Base-by-base conservation (phyloP, 208 protist genomes). In the Leishmania gerbilli region DNA sequence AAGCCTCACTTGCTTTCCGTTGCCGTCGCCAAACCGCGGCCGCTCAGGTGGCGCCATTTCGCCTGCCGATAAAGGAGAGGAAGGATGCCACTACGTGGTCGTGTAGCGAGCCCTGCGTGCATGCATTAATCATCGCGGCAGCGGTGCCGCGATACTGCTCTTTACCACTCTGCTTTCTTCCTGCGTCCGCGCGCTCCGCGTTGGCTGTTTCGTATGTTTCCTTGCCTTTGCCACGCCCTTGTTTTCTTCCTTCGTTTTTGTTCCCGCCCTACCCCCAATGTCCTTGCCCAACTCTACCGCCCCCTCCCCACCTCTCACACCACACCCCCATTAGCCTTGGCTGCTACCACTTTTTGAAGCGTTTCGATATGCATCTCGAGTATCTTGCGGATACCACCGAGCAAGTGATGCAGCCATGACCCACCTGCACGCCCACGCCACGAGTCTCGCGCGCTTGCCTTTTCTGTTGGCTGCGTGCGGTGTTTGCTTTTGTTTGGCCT, bases 1-100 rank as follows among this genome's bases (percentile, higher is more conserved):
- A 17, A 76, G 37, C 45, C 45, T 84, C 0, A 78, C 51, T 8
- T 72, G 81, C 49, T 81, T 84, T 40, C 60, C 76, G 0, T 55
- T 80, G 34, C 47, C 65, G 0, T 65, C 62, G 19, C 56, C 60
- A 3, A 62, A 40, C 27, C 71, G 37, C 21, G 13, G 40, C 37
- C 53, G 76, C 24, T 53, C 42, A 40, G 42, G 49, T 51, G 56
- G 76, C 45, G 34, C 64, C 34, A 13, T 21, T 53, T 60, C 27
- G 60, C 42, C 47, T 34, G 24, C 76, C 45, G 76, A 79, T 1
- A 58, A n/a, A 40, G 62, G 76, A 15, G 45, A n/a, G 24, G 64
- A 79, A 42, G 56, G 49, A 34, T 77, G 56, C 40, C 56, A 77
- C 56, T 65, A 77, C 56, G 53, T 77, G 9, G 37, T 77, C 6